Conservation (phyloP, 2,329 filamentous ascomycete species). For the Penicillium sumatraense region DNA sequence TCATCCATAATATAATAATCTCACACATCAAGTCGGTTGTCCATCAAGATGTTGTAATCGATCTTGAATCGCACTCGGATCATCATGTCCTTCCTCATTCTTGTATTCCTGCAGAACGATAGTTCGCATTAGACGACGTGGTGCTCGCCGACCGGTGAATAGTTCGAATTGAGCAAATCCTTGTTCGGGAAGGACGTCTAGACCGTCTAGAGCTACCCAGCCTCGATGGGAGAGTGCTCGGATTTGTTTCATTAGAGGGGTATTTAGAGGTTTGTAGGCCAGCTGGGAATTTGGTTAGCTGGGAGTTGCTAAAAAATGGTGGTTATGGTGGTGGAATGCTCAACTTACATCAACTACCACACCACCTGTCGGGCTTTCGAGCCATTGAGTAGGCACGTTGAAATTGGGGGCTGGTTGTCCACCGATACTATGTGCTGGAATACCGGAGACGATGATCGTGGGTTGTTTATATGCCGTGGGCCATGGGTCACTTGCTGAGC, state of each 20-base stretch:
- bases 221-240: conserved; percentile 41
- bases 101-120: conserved; percentile 42
- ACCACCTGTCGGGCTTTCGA: conserved; percentile 45
- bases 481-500: conserved; percentile 37
- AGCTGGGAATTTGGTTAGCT: conserved; percentile 29
- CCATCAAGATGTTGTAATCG: conserved; percentile 38
- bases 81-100: conserved; percentile 39
- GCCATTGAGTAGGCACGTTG: conserved; percentile 41
- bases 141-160: conserved; percentile 44
- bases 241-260: conserved; percentile 42
- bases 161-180: conserved; percentile 47
- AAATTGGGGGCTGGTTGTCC: conserved; percentile 42
- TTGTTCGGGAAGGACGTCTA: conserved; percentile 46
- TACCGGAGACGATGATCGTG: conserved; percentile 44
- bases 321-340: neutral
- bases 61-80: conserved; percentile 33
- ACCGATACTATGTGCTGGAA: conserved; percentile 43
- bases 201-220: conserved; percentile 46
- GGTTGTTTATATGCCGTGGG: conserved; percentile 40
- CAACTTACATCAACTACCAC: conserved; percentile 46
- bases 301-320: neutral
- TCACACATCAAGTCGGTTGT: conserved; percentile 32
- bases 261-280: conserved; percentile 46
- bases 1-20: neutral
- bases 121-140: conserved; percentile 42